Evolutionary conservation across 345 rosid genomes (phyloP).

Genomic region (Pugionium dolabratum): DNA sequence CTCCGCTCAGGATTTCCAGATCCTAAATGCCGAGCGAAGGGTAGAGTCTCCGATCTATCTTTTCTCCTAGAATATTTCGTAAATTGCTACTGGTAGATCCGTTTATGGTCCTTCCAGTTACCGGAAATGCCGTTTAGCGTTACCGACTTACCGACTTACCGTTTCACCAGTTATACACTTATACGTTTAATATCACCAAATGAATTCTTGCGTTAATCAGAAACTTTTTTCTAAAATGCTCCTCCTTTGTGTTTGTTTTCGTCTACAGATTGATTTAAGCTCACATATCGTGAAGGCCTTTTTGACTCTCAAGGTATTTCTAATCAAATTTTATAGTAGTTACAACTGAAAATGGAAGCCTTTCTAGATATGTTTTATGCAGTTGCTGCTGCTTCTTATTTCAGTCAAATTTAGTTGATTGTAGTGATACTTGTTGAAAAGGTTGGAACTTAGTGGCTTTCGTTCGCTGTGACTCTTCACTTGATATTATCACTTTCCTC

Average conservation of each 20-base stretch:
- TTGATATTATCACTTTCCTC: not conserved
- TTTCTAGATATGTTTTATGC: too few species aligned
- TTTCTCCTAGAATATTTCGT: conserved; percentile 9
- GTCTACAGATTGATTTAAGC: conserved; percentile 84
- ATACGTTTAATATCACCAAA: conserved; percentile 7
- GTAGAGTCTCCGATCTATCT: conserved; percentile 46
- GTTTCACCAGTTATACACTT: not conserved
- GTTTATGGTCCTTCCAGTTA: not conserved
- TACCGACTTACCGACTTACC: too few species aligned
- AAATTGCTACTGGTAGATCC: conserved; percentile 4
- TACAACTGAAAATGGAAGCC: too few species aligned
- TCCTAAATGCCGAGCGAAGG: conserved; percentile 88
- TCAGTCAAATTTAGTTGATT: not conserved
- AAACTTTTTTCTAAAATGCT: not conserved
- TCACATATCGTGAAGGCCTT: conserved; percentile 81
- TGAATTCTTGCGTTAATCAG: not conserved
- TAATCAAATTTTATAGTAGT: conserved; percentile 12
- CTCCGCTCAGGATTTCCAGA: conserved; percentile 55
- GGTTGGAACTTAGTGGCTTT: not conserved
- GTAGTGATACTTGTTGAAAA: not conserved
- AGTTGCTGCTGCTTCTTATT: not conserved
- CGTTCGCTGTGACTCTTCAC: conserved; percentile 2
- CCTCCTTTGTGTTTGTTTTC: conserved; percentile 18
- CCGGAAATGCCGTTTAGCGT: not conserved
- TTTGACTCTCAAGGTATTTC: conserved; percentile 82